Percentiles rank a stretch among this genome's conserved stretches.
Conservation (phyloP, 2,329 filamentous ascomycete genomes). For the Periconia sp. region DNA sequence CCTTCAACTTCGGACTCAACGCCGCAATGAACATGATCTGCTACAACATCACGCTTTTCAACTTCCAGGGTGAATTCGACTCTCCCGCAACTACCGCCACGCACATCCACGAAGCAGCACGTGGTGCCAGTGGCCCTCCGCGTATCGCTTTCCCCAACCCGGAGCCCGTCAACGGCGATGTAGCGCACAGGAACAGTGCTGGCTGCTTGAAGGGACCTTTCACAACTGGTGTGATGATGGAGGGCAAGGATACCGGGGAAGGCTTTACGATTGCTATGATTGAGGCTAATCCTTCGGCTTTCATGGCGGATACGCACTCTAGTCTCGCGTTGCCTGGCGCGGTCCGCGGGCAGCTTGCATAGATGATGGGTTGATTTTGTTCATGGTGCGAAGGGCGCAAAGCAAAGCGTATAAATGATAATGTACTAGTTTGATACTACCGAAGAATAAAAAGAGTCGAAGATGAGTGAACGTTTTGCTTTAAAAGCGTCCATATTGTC, state of each 20-base stretch:
- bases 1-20: conserved; percentile 58
- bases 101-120: conserved; percentile 56
- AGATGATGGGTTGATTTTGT: background rate
- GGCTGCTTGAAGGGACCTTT: conserved; percentile 30
- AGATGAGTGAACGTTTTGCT: no score
- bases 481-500: no score
- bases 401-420: no score
- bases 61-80: conserved; percentile 55
- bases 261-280: conserved; percentile 56
- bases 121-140: conserved; percentile 53
- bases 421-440: no score
- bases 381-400: no score
- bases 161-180: conserved; percentile 13
- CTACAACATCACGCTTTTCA: conserved; percentile 55
- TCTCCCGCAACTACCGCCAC: conserved; percentile 57
- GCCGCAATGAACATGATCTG: conserved; percentile 45
- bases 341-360: conserved; percentile 51
- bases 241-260: conserved; percentile 49
- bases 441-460: no score
- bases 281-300: conserved; percentile 52
- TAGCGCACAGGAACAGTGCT: conserved; percentile 19
- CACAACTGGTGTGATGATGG: conserved; percentile 38
- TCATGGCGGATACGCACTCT: conserved; percentile 59
- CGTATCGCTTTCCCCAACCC: conserved; percentile 40
- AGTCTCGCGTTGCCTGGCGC: conserved; percentile 56